Evolutionary conservation across 306 rosid species (phyloP).

Genomic region (Begonia loranthoides): DNA sequence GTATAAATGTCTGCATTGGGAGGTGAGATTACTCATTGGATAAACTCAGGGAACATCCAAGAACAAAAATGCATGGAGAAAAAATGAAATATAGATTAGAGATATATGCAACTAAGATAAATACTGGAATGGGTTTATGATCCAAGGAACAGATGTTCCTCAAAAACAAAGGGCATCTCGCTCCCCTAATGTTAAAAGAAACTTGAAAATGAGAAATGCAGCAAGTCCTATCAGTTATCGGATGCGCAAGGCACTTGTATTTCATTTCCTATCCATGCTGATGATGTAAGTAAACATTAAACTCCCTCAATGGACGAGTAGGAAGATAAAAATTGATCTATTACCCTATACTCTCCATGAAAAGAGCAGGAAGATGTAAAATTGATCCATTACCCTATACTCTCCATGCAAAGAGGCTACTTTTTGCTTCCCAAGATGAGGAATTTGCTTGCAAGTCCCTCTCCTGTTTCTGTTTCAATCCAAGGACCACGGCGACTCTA

Average conservation of each 20-base stretch:
- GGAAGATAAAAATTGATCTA: constrained; percentile 70
- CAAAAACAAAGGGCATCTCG: neutral
- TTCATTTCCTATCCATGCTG: constrained; percentile 42
- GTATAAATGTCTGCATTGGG: too few species aligned
- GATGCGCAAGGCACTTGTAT: constrained; percentile 28
- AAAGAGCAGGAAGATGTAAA: neutral
- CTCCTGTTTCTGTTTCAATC: constrained; percentile 14
- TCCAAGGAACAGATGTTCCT: neutral
- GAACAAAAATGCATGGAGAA: neutral
- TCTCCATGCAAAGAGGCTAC: constrained; percentile 3
- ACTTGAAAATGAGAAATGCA: neutral
- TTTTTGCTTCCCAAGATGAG: constrained; percentile 10
- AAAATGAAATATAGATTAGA: neutral
- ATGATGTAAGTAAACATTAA: constrained; percentile 48
- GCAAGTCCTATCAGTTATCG: constrained; percentile 15
- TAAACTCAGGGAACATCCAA: neutral
- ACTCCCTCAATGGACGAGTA: constrained; percentile 44
- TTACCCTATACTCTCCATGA: constrained; percentile 1
- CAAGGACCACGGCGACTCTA: constrained; percentile 85
- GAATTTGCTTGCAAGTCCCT: neutral
- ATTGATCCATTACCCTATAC: neutral
- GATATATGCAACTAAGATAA: neutral
- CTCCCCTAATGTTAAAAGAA: neutral
- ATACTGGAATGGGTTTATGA: neutral
- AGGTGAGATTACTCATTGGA: too few species aligned